These are phyloP conservation scores for Naegleria fowleri DNA, from an alignment of 208 protist species.

Conservation along the genomic window DNA sequence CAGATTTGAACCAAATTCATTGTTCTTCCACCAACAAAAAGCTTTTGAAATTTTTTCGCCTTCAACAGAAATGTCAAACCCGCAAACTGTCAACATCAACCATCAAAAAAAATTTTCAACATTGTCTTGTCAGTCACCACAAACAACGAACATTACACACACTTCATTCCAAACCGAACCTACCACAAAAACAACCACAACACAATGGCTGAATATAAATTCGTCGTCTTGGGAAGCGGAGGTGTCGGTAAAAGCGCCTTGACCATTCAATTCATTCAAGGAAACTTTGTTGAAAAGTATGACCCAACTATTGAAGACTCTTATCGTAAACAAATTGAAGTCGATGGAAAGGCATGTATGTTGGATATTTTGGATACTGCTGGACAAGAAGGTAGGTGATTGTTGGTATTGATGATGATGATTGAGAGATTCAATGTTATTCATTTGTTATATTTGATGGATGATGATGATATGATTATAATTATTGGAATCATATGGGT, in stretches of 20 bases:
- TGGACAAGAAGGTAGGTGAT: conserved; percentile 48
- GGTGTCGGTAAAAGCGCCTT: conserved; percentile 20
- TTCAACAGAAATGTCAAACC: too few species aligned
- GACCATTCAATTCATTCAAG: conserved; percentile 40
- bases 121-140: too few species aligned
- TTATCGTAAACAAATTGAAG: conserved; percentile 54
- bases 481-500: too few species aligned
- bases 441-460: too few species aligned
- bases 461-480: too few species aligned
- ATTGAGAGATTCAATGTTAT: too few species aligned
- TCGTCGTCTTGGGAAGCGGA: conserved; percentile 32
- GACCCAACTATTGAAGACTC: conserved; percentile 65
- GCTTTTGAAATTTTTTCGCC: too few species aligned
- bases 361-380: conserved; percentile 76
- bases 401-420: too few species aligned
- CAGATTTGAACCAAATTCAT: not conserved
- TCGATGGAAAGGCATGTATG: conserved; percentile 56
- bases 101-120: too few species aligned
- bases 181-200: not conserved
- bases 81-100: too few species aligned
- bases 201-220: conserved; percentile 16
- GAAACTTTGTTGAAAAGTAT: conserved; percentile 51
- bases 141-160: too few species aligned
- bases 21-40: not conserved
- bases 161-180: too few species aligned